These are phyloP conservation scores for Curvularia spicifera DNA, from an alignment of 2,329 filamentous ascomycete genomes.

Conservation along the genomic window DNA sequence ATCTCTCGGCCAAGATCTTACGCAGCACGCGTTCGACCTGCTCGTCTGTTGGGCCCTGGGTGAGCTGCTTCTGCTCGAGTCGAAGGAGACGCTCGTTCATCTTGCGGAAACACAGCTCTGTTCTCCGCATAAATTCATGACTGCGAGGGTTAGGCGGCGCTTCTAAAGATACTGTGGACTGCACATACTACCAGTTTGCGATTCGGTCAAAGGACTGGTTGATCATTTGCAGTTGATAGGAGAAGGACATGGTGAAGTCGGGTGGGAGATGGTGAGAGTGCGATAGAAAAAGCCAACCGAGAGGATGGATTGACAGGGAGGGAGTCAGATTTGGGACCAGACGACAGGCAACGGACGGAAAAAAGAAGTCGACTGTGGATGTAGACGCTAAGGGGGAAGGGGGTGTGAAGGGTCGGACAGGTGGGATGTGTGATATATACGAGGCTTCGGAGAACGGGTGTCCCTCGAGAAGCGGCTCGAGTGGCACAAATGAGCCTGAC, in stretches of 20 bases:
- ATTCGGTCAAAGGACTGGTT: constrained; percentile 44
- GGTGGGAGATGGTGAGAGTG: not conserved
- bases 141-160: constrained; percentile 20
- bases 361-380: not conserved
- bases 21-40: constrained; percentile 46
- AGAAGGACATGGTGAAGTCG: constrained; percentile 37
- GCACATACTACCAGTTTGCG: constrained; percentile 42
- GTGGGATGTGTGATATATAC: constrained; percentile 27
- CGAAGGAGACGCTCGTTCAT: constrained; percentile 35
- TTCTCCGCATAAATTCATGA: constrained; percentile 41
- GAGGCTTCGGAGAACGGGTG: constrained; percentile 17
- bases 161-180: not conserved
- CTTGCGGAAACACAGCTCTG: constrained; percentile 38
- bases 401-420: constrained; percentile 6
- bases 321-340: not conserved
- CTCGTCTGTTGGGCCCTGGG: constrained; percentile 38
- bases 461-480: constrained; percentile 17
- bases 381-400: not conserved
- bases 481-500: constrained; percentile 27
- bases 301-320: not conserved
- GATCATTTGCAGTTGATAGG: constrained; percentile 41
- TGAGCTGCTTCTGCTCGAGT: constrained; percentile 36
- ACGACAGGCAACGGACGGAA: not conserved
- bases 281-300: not conserved
- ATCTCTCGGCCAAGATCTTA: constrained; percentile 45